A percentile compares a stretch with the other conserved stretches of the same genome.
These are phyloP conservation scores for Phaseolus coccineus DNA, from an alignment of 331 rosid species.

Conservation along the genomic window DNA sequence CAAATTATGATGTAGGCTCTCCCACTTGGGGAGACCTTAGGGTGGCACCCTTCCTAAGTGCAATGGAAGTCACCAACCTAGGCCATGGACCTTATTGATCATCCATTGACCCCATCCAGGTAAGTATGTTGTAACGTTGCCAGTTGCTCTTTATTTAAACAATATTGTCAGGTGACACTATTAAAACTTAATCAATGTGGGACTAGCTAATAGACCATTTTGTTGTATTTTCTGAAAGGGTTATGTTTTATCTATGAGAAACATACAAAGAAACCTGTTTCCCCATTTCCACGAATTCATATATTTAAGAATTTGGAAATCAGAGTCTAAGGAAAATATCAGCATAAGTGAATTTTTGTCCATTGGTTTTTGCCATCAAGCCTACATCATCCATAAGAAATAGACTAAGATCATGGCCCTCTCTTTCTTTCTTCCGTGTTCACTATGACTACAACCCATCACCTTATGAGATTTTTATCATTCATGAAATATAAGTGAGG, in stretches of 20 bases:
- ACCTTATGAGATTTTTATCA: background rate
- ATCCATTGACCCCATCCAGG: slow-evolving; percentile 27
- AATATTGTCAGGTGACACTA: no score
- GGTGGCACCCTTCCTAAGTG: background rate
- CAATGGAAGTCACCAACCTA: background rate
- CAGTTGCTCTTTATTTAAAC: background rate
- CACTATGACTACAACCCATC: background rate
- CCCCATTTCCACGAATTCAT: background rate
- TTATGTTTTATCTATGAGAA: no score
- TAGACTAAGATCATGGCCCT: background rate
- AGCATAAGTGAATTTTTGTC: no score
- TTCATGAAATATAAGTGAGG: no score
- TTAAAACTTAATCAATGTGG: no score
- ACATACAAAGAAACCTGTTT: background rate
- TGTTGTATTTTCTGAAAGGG: no score
- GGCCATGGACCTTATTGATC: slow-evolving; percentile 14
- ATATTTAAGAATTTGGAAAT: background rate
- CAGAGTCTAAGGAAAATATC: background rate
- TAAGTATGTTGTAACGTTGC: background rate
- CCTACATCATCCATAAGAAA: background rate
- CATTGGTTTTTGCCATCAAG: no score
- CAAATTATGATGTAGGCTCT: slow-evolving; percentile 14
- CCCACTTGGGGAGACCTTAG: slow-evolving; percentile 18
- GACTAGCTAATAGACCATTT: no score
- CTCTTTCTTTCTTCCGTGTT: background rate